Evolutionary conservation across 768 basidiomycete species (phyloP), one percentile per base, ranked within the genome.

Genomic region (Psilocybe azurescens): DNA sequence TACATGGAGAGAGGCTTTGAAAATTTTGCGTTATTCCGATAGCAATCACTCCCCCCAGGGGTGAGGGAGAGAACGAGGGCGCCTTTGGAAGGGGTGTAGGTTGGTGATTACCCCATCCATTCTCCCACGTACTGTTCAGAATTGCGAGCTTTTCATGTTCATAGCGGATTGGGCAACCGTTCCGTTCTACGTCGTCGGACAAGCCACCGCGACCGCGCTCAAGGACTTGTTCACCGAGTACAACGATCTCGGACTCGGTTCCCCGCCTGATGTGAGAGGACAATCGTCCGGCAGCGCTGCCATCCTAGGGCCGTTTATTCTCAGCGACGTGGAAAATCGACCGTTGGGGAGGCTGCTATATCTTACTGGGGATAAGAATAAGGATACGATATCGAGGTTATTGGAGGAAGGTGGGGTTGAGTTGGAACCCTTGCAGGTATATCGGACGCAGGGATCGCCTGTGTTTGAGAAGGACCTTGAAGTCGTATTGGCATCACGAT

Each of bases 351-450:
- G 70, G 32, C 69, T 95, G 52, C 72, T 95, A 5, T 94, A 93
- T 70, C 81, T 97, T 8, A 92, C 88, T 10, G 94, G 94, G 20
- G 94, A 95, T 81, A 96, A 95, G 79, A 94, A 92, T 61, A 79
- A 86, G 16, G 91, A 93, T 63, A 88, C 85, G 0, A 73, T 95
- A 1, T 75, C 85, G 0, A 75, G 63, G 14, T 79, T 88, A 8
- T 75, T 95, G 39, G 59, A 63, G 0, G 77, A 44, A 44, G 41
- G 41, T 11, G 78, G 78, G 1, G 70, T 91, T 1, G 66, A 66
- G 36, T 70, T 91, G 32, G 76, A 80, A 3, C 61, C 78, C 11
- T 66, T 93, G 10, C 84, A 89, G 70, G 91, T 92, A 8, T 95
- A 95, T 67, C 81, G 79, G 67, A 94, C 93, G 33, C 80, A 75